Conservation (phyloP, 441 rosid genomes). For the Populus trichocarpa region DNA sequence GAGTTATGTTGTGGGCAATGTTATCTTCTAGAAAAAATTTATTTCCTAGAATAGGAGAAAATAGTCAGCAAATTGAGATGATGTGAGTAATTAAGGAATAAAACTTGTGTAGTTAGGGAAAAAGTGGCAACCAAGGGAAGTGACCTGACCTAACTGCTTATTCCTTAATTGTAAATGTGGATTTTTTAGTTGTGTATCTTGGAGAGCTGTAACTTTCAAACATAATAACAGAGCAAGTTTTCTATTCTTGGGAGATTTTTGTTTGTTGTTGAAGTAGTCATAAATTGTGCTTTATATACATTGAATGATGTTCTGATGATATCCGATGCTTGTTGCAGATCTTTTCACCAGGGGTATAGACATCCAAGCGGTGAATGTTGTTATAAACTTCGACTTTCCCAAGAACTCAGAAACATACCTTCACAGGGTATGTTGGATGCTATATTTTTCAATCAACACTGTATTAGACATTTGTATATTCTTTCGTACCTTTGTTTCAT, state of each 20-base stretch:
- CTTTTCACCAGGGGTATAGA: constrained; percentile 97
- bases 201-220: no score
- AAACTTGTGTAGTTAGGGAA: no score
- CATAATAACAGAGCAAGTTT: neutral
- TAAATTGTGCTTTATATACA: neutral
- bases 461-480: neutral
- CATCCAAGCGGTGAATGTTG: constrained; percentile 98
- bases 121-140: no score
- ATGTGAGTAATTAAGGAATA: no score
- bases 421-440: constrained; percentile 71
- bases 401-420: constrained; percentile 96
- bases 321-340: constrained; percentile 45
- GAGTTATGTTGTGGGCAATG: neutral
- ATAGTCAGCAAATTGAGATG: no score
- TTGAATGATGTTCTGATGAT: constrained; percentile 20
- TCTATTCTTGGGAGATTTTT: neutral
- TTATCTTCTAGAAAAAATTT: neutral
- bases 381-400: constrained; percentile 95
- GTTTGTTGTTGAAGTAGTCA: neutral
- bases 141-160: no score
- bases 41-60: neutral
- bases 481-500: neutral
- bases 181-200: no score
- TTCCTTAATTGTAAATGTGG: no score
- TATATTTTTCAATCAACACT: neutral